These are phyloP conservation scores for Colletotrichum tropicale DNA, from an alignment of 2,329 filamentous ascomycete species.

Conservation along the genomic window DNA sequence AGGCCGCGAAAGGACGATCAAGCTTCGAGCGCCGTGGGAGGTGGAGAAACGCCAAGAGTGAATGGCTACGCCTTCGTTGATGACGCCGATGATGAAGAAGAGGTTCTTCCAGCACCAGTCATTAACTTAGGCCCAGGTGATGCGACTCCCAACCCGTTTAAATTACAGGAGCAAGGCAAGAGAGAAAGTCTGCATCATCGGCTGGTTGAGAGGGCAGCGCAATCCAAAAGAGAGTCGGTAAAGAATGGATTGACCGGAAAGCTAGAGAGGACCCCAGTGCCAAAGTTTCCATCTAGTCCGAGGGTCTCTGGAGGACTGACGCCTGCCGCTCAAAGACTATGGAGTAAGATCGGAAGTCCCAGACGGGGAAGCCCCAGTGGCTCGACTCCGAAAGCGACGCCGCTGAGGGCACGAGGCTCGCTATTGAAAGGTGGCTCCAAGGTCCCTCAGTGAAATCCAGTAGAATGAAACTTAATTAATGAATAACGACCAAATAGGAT, in stretches of 20 bases:
- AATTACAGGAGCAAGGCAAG: slow-evolving; percentile 73
- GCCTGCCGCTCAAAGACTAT: slow-evolving; percentile 74
- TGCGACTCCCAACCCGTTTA: slow-evolving; percentile 79
- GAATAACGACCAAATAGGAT: background rate
- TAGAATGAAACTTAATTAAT: background rate
- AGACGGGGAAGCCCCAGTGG: slow-evolving; percentile 41
- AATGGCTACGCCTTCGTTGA: slow-evolving; percentile 96
- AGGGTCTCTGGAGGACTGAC: slow-evolving; percentile 65
- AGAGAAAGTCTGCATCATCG: slow-evolving; percentile 83
- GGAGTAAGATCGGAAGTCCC: slow-evolving; percentile 60
- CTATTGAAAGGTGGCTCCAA: slow-evolving; percentile 35
- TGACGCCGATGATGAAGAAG: slow-evolving; percentile 67
- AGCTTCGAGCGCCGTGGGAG: slow-evolving; percentile 60
- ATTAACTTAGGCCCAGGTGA: slow-evolving; percentile 65
- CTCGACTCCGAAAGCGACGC: slow-evolving; percentile 40
- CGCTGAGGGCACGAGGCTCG: slow-evolving; percentile 42
- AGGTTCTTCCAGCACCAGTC: slow-evolving; percentile 34
- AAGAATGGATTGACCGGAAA: slow-evolving; percentile 65
- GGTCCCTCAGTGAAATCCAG: slow-evolving; percentile 25
- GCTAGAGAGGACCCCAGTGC: slow-evolving; percentile 64
- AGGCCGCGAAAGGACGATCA: slow-evolving; percentile 66
- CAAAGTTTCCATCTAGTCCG: slow-evolving; percentile 72
- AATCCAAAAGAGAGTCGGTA: slow-evolving; percentile 69
- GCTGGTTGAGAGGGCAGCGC: slow-evolving; percentile 83
- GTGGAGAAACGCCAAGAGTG: slow-evolving; percentile 83